These are phyloP conservation scores for Trichoderma koningiopsis DNA, from an alignment of 2,329 filamentous ascomycete species.

Conservation along the genomic window DNA sequence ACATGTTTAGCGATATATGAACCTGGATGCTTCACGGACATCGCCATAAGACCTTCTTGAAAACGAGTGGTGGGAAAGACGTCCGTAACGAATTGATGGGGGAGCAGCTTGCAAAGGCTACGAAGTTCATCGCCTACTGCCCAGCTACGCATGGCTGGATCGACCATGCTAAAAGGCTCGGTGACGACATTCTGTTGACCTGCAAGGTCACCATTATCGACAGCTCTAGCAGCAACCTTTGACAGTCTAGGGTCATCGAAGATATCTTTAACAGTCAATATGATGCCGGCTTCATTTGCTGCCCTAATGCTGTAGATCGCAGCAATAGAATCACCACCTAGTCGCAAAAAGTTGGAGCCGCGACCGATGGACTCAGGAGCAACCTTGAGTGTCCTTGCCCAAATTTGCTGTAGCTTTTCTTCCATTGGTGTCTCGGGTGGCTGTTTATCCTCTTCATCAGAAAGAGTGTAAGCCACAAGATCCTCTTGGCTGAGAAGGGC, in stretches of 20 bases:
- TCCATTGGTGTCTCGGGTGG: background rate
- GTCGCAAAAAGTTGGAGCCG: constrained; percentile 18
- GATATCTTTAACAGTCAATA: background rate
- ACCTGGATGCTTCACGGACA: constrained; percentile 12
- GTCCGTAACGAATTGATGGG: constrained; percentile 1
- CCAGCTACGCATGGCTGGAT: background rate
- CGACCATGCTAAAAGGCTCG: constrained; percentile 8
- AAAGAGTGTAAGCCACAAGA: constrained; percentile 1
- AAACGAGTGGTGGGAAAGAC: background rate
- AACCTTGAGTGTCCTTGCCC: constrained; percentile 27
- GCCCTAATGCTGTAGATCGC: background rate
- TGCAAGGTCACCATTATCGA: background rate
- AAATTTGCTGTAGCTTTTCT: constrained; percentile 21
- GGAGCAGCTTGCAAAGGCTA: background rate
- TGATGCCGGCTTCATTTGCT: background rate
- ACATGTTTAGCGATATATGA: constrained; percentile 10
- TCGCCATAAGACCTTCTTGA: constrained; percentile 17
- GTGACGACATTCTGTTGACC: background rate
- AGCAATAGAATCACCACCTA: constrained; percentile 17
- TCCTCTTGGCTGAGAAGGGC: background rate
- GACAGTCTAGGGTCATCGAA: constrained; percentile 1
- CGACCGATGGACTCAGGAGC: background rate
- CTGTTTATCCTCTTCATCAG: background rate
- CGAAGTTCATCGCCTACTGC: background rate
- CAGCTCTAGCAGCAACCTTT: background rate